Base-by-base conservation (phyloP, 2,329 filamentous ascomycete genomes). In the Aureobasidium melanogenum region DNA sequence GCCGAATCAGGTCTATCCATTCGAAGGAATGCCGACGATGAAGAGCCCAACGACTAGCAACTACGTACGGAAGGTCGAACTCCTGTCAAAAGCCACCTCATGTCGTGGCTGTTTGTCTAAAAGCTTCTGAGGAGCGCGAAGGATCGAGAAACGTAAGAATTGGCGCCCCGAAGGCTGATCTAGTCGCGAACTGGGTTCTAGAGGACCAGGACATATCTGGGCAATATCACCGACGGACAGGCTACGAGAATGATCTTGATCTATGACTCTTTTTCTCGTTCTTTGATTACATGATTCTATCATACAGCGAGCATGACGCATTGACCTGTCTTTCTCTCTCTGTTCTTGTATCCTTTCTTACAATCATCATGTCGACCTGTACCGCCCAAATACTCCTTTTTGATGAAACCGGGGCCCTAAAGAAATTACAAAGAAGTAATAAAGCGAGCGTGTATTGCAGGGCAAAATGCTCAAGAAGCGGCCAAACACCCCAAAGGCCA, bases 231-330 rank as follows among this genome's bases (percentile, higher is more conserved):
- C 24, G n/a, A 34, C 32, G 17, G n/a, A 34, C 30, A 50, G n/a
- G 9, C 22, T 14, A 14, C 22, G 19, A 43, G 9, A 24, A 22
- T 10, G 3, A 17, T 12, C 12, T 1, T 56, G 44, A 50, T 59
- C 44, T 50, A 26, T 44, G n/a, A 48, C 22, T 59, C 39, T 50
- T 50, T 59, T 44, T 59, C 56, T 59, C 34, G 44, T 59, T 59
- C 56, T 59, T 50, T 39, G 22, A 59, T 59, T 59, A 59, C 56
- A 59, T 41, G 56, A 48, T 38, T 59, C 56, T 59, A 59, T 59
- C 56, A 50, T 59, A 59, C 56, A 59, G 56, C 56, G 56, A 59
- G 43, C 56, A 59, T 59, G 56, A 59, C 56, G 34, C 43, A 34
- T 59, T n/a, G n/a, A 34, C 34, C 44, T 34, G n/a, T 59, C 2